Base-by-base conservation (phyloP, 768 basidiomycete genomes). In the Phanerochaete carnosa region DNA sequence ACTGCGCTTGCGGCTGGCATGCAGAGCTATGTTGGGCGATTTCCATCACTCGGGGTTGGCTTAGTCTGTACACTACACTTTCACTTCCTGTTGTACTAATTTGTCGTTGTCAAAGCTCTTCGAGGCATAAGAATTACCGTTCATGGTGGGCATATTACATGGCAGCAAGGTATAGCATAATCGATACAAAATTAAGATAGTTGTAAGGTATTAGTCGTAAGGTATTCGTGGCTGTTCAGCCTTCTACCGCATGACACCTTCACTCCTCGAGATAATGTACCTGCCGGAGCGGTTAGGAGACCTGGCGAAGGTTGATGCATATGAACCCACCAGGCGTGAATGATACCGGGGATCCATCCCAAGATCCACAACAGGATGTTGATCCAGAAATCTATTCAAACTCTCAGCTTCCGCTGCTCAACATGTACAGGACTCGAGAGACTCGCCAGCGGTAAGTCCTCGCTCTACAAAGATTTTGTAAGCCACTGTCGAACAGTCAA, bases 291-390 rank as follows among this genome's bases (percentile, higher is more conserved):
- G 50, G 49, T 61, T 4, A 58, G 19, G 23, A 3, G 6, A 9
- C 25, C 45, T 19, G 9, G 15, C 1, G 25, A 11, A 43, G 30
- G 7, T 7, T 16, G 28, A 3, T 23, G 19, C 4, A 33, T 46
- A 1, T 9, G 19, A 4, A 59, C 65, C 25, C 60, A 80, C 77
- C 75, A 78, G 32, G 79, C 77, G 39, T 80, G 78, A 22, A 79
- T 55, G n/a, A 75, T 67, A 45, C 77, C 79, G 3, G 79, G 79
- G 23, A 80, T 75, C 77, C 77, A 80, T 11, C 75, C 79, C 11
- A 80, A 69, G 45, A 79, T 68, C 71, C 75, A 78, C 12, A 80
- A 70, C 0, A 72, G 65, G 62, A 78, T 68, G 59, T 79, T 79
- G 56, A 78, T 75, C 66, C 67, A 69, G 55, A 78, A 55, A 32